Conservation (phyloP, 352 stramenopile genomes). For the Aphanomyces cochlioides region DNA sequence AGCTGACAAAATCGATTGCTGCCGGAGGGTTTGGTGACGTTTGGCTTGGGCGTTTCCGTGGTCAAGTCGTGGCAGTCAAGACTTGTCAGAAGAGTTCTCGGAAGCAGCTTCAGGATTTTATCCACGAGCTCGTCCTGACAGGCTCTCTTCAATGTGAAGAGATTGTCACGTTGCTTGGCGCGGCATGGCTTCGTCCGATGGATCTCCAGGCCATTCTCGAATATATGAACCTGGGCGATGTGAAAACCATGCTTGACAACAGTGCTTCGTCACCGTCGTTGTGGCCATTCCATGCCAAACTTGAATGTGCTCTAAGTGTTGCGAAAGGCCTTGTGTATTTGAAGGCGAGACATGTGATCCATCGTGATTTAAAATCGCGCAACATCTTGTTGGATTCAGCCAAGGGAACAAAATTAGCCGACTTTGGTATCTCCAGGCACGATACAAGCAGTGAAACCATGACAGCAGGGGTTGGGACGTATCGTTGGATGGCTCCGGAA, state of each 20-base stretch:
- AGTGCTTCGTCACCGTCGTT: not conserved
- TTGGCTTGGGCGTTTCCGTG: not conserved
- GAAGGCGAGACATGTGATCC: conserved; percentile 4
- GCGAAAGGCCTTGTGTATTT: conserved; percentile 6
- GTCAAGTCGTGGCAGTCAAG: conserved; percentile 12
- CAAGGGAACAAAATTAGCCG: conserved; percentile 14
- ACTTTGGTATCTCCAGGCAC: conserved; percentile 24
- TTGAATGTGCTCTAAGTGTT: not conserved
- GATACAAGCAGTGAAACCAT: conserved; percentile 37
- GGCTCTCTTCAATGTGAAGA: not conserved
- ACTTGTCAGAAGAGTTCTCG: conserved; percentile 32
- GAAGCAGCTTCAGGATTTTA: conserved; percentile 44
- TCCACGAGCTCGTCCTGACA: conserved; percentile 51
- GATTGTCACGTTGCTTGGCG: conserved; percentile 18
- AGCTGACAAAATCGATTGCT: conserved; percentile 9
- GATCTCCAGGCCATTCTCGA: conserved; percentile 13
- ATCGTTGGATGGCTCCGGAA: conserved; percentile 56
- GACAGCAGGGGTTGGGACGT: conserved; percentile 48
- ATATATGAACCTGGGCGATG: conserved; percentile 26
- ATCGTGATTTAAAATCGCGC: conserved; percentile 16
- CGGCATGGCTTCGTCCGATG: conserved; percentile 2
- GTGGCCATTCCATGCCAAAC: conserved; percentile 9
- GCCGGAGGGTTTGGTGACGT: conserved; percentile 4
- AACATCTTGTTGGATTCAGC: conserved; percentile 15
- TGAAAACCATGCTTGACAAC: not conserved